Evolutionary conservation across 164 flowering plant genomes (phyloP).

Genomic region (Malania oleifera): DNA sequence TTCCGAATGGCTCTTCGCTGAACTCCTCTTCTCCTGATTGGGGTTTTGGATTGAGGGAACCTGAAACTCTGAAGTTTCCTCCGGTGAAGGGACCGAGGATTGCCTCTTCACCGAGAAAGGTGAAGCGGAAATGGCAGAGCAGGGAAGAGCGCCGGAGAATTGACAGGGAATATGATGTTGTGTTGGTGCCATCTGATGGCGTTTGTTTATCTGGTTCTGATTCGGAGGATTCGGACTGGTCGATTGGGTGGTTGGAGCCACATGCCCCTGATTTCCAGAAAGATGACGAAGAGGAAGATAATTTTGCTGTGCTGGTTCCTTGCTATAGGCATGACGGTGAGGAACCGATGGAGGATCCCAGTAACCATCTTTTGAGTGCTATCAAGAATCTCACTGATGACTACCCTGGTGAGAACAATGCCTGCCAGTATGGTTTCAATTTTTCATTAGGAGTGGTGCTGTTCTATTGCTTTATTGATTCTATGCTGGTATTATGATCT

Average conservation of each 20-base stretch:
- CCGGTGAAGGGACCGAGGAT: conserved; percentile 14
- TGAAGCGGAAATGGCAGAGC: conserved; percentile 36
- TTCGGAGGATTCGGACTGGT: conserved; percentile 50
- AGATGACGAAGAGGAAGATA: conserved; percentile 34
- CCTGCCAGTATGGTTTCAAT: neutral
- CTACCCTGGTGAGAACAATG: conserved; percentile 28
- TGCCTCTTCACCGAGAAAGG: conserved; percentile 25
- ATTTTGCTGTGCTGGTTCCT: conserved; percentile 47
- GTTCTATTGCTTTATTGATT: neutral
- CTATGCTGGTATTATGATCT: neutral
- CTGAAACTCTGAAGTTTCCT: conserved; percentile 22
- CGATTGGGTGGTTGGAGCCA: conserved; percentile 53
- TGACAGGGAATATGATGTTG: conserved; percentile 32
- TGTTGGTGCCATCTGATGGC: conserved; percentile 38
- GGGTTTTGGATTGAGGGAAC: conserved; percentile 22
- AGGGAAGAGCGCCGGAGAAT: conserved; percentile 31
- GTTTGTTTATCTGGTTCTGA: conserved; percentile 38
- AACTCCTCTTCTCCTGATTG: conserved; percentile 19
- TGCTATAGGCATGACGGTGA: conserved; percentile 34
- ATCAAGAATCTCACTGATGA: conserved; percentile 27
- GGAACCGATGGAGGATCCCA: conserved; percentile 25
- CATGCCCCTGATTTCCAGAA: conserved; percentile 40
- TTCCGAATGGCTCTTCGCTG: conserved; percentile 24
- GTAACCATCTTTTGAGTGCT: conserved; percentile 31
- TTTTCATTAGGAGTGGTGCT: neutral